A percentile compares a stretch with the other conserved stretches of the same genome.
Evolutionary conservation across 345 rosid genomes (phyloP).

Genomic region (Crucihimalaya himalaica): DNA sequence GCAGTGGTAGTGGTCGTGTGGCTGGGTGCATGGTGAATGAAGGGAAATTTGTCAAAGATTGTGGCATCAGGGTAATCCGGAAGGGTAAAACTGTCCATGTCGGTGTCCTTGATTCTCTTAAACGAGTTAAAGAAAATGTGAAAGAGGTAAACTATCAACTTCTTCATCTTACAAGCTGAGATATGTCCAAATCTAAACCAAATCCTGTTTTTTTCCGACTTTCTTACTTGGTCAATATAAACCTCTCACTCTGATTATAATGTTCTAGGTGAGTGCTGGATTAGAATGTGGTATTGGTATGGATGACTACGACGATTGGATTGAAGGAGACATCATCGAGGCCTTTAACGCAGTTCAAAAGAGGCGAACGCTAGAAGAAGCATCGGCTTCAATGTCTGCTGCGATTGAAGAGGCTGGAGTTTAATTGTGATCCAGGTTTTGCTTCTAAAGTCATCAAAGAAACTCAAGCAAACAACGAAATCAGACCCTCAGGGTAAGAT

Average conservation of each 20-base stretch:
- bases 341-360: constrained; percentile 73
- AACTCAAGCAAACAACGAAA: constrained; percentile 25
- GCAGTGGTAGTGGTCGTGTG: constrained; percentile 97
- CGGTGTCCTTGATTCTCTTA: constrained; percentile 80
- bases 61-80: constrained; percentile 78
- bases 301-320: constrained; percentile 73
- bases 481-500: constrained; percentile 10
- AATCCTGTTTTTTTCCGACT: constrained; percentile 7
- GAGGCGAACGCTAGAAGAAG: constrained; percentile 93
- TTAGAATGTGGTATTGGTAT: constrained; percentile 84
- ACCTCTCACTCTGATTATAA: not conserved
- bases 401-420: constrained; percentile 74
- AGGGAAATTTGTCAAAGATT: constrained; percentile 82
- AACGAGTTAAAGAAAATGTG: constrained; percentile 85
- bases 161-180: not conserved
- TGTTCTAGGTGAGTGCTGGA: constrained; percentile 70
- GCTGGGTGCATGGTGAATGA: constrained; percentile 98
- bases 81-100: constrained; percentile 65
- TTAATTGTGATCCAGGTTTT: constrained; percentile 29
- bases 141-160: constrained; percentile 69
- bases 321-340: constrained; percentile 74
- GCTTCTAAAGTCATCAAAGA: constrained; percentile 19
- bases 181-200: constrained; percentile 4
- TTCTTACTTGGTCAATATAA: not conserved
- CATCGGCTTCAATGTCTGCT: constrained; percentile 93